Percentiles rank a stretch among this genome's conserved stretches.
These are phyloP conservation scores for Cyberlindnera meyerae DNA, from an alignment of 805 yeast species.

Conservation along the genomic window DNA sequence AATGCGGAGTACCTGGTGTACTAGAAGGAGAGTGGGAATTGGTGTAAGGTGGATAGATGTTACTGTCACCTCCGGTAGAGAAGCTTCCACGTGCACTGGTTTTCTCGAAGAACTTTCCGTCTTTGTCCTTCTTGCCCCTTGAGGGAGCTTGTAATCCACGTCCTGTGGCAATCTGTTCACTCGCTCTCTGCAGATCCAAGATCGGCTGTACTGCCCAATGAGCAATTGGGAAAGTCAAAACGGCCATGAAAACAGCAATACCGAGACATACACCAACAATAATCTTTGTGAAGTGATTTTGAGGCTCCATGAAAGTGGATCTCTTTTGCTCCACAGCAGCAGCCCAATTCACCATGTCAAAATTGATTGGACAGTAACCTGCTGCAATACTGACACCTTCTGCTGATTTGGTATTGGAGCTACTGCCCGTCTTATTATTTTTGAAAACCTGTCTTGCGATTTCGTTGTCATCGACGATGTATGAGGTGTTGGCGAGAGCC, in stretches of 20 bases:
- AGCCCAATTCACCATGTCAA: slow-evolving; percentile 56
- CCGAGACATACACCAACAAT: slow-evolving; percentile 77
- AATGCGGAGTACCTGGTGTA: background rate
- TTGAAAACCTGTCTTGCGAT: slow-evolving; percentile 33
- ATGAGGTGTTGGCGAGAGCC: slow-evolving; percentile 13
- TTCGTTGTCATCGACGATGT: slow-evolving; percentile 28
- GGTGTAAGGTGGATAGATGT: slow-evolving; percentile 6
- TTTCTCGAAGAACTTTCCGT: slow-evolving; percentile 8
- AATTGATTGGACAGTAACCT: slow-evolving; percentile 47
- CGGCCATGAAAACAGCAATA: slow-evolving; percentile 66
- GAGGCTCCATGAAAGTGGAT: slow-evolving; percentile 56
- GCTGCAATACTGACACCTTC: slow-evolving; percentile 42
- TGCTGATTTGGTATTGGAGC: slow-evolving; percentile 33
- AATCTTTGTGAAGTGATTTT: slow-evolving; percentile 55
- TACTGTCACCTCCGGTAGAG: slow-evolving; percentile 3
- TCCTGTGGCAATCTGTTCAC: slow-evolving; percentile 50
- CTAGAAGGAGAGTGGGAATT: slow-evolving; percentile 1
- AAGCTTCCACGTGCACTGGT: slow-evolving; percentile 4
- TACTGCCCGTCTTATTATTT: slow-evolving; percentile 37
- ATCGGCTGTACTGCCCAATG: slow-evolving; percentile 84
- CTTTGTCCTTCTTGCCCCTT: slow-evolving; percentile 6
- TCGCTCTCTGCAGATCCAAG: slow-evolving; percentile 70
- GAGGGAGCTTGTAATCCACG: slow-evolving; percentile 31
- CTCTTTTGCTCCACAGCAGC: slow-evolving; percentile 64
- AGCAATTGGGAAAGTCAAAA: slow-evolving; percentile 77